These are phyloP conservation scores for Trifolium repens DNA, from an alignment of 306 rosid species.

Conservation along the genomic window DNA sequence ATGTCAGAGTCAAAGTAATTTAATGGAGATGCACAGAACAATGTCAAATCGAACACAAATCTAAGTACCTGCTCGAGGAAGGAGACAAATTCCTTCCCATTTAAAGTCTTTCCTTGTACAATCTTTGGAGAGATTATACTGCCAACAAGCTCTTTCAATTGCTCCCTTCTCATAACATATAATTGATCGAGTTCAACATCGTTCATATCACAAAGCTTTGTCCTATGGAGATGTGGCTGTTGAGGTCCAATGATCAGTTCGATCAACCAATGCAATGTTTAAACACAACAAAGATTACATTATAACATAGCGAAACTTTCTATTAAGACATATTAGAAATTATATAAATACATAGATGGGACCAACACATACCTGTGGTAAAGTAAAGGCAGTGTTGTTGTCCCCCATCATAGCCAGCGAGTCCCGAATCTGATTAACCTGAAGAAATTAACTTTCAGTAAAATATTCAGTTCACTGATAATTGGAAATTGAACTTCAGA, in stretches of 20 bases:
- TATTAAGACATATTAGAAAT: background rate
- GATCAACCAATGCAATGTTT: constrained; percentile 3
- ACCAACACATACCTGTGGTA: constrained; percentile 80
- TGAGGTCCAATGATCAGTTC: constrained; percentile 41
- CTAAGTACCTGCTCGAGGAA: constrained; percentile 81
- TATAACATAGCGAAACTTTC: constrained; percentile 1
- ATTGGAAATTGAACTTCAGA: constrained; percentile 38
- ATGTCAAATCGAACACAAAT: constrained; percentile 27
- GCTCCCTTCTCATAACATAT: constrained; percentile 79
- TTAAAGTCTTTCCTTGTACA: constrained; percentile 80
- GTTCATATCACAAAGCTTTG: constrained; percentile 95
- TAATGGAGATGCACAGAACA: constrained; percentile 14
- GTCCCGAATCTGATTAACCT: constrained; percentile 96
- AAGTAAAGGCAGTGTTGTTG: constrained; percentile 92
- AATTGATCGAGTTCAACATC: constrained; percentile 80
- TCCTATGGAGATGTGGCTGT: constrained; percentile 97
- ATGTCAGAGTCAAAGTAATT: constrained; percentile 33
- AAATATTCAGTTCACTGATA: constrained; percentile 33
- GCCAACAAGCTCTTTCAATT: constrained; percentile 77
- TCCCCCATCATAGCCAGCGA: constrained; percentile 96
- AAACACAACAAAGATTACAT: background rate
- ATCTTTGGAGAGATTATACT: constrained; percentile 85
- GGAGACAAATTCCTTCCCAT: constrained; percentile 84
- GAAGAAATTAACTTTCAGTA: constrained; percentile 47
- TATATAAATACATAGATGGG: constrained; percentile 25